Conservation (phyloP, 192 early-diverging fungal genomes). For the Chytriomyces sp. region DNA sequence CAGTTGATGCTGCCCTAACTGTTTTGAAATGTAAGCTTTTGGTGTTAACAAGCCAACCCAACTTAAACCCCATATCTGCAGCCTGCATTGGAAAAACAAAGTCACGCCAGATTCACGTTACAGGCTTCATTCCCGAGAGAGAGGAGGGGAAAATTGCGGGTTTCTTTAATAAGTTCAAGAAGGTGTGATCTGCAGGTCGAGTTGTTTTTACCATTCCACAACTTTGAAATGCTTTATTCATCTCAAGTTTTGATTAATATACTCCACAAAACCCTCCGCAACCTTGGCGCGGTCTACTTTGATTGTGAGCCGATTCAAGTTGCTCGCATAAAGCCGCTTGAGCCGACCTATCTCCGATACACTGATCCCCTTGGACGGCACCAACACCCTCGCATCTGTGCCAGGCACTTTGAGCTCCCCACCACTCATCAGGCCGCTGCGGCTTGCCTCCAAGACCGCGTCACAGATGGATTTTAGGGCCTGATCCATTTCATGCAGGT, state of each 20-base stretch:
- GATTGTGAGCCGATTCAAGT: constrained; percentile 87
- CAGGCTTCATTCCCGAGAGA: constrained; percentile 42
- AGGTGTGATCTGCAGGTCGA: background rate
- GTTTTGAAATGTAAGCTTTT: constrained; percentile 51
- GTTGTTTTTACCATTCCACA: no score
- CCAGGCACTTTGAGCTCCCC: constrained; percentile 60
- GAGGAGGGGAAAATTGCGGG: constrained; percentile 50
- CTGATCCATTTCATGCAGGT: constrained; percentile 86
- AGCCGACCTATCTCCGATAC: constrained; percentile 79
- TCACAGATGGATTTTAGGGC: constrained; percentile 79
- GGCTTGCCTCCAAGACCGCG: constrained; percentile 76
- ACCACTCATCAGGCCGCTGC: constrained; percentile 59
- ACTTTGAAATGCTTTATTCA: no score
- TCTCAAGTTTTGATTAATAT: constrained; percentile 83
- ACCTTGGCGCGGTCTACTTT: constrained; percentile 70
- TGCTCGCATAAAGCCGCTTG: constrained; percentile 77
- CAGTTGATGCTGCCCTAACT: constrained; percentile 52
- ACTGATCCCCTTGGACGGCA: constrained; percentile 76
- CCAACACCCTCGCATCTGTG: constrained; percentile 42
- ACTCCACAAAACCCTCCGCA: constrained; percentile 86
- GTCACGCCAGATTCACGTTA: constrained; percentile 39
- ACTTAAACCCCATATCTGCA: constrained; percentile 6
- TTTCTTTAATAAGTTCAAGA: constrained; percentile 41
- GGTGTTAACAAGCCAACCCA: background rate
- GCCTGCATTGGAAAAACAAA: constrained; percentile 40